Percentiles rank a stretch among this genome's conserved stretches.
phyloP scores from a whole-genome alignment of 2,329 filamentous ascomycete genomes.

The Colletotrichum orchidophilum region DNA sequence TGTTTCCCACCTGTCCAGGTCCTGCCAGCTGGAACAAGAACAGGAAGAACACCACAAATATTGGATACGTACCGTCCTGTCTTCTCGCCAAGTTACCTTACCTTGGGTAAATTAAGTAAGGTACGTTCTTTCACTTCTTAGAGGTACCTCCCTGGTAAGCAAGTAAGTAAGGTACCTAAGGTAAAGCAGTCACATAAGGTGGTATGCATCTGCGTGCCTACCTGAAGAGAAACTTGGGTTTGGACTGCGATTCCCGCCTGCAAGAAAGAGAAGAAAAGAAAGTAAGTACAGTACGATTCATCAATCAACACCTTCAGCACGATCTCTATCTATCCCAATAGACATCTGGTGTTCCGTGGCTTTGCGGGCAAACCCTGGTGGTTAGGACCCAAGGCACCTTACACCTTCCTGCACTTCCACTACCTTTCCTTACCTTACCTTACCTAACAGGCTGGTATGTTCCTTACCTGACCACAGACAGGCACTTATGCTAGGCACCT shows the following conservation, averaged over 20 bases:
- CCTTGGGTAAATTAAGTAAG: too few relatives aligned
- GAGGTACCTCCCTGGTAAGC: background rate
- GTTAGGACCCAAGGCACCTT: background rate
- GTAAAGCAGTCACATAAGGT: background rate
- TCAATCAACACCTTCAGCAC: background rate
- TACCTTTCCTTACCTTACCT: background rate
- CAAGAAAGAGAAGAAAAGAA: background rate
- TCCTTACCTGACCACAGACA: too few relatives aligned
- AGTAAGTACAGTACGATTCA: background rate
- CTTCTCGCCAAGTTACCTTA: background rate
- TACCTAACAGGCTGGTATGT: background rate
- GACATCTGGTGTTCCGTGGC: background rate
- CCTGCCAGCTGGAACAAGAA: background rate
- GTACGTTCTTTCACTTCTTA: too few relatives aligned
- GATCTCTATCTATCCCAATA: background rate
- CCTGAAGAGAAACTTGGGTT: background rate
- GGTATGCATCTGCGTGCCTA: slow-evolving; percentile 10
- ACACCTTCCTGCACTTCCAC: background rate
- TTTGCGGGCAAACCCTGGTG: background rate
- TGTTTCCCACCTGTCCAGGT: background rate
- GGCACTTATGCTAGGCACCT: too few relatives aligned
- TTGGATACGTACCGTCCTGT: background rate
- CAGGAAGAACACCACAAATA: background rate
- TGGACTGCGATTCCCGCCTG: background rate
- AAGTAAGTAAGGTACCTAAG: background rate